A percentile compares a stretch with the other conserved stretches of the same genome.
These are phyloP conservation scores for Toxoplasma gondii DNA, from an alignment of 169 alveolate genomes.

Conservation along the genomic window DNA sequence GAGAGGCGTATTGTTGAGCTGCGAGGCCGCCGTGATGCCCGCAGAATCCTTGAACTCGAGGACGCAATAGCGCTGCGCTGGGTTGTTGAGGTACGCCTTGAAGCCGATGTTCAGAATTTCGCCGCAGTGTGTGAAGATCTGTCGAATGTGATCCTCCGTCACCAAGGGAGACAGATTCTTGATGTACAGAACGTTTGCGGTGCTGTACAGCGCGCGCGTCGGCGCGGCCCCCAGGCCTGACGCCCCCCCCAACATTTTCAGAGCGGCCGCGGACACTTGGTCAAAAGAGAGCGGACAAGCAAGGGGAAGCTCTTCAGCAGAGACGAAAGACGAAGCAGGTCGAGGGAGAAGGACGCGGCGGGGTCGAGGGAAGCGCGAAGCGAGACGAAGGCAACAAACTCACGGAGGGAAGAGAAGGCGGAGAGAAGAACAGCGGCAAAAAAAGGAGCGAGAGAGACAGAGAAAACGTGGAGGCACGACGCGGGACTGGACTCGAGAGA, in stretches of 20 bases:
- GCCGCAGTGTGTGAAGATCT: slow-evolving; percentile 39
- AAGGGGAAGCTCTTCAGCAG: neutral
- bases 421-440: no score
- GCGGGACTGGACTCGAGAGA: no score
- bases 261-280: neutral
- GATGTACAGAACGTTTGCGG: slow-evolving; percentile 30
- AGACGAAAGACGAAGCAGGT: neutral
- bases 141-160: slow-evolving; percentile 35
- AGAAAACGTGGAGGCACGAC: no score
- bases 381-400: no score
- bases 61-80: slow-evolving; percentile 43
- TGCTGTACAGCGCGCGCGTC: slow-evolving; percentile 22
- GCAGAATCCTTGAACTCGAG: slow-evolving; percentile 39
- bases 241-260: neutral
- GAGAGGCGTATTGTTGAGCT: slow-evolving; percentile 42
- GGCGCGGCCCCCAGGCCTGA: neutral
- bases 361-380: neutral
- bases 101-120: slow-evolving; percentile 34
- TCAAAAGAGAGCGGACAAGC: neutral
- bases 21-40: slow-evolving; percentile 47
- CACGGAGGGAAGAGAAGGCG: no score
- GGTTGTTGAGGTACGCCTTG: slow-evolving; percentile 14
- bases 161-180: slow-evolving; percentile 29
- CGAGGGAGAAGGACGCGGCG: no score
- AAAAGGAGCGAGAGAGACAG: no score